phyloP scores from a whole-genome alignment of 2,329 filamentous ascomycete species.

The Aureobasidium lini region DNA sequence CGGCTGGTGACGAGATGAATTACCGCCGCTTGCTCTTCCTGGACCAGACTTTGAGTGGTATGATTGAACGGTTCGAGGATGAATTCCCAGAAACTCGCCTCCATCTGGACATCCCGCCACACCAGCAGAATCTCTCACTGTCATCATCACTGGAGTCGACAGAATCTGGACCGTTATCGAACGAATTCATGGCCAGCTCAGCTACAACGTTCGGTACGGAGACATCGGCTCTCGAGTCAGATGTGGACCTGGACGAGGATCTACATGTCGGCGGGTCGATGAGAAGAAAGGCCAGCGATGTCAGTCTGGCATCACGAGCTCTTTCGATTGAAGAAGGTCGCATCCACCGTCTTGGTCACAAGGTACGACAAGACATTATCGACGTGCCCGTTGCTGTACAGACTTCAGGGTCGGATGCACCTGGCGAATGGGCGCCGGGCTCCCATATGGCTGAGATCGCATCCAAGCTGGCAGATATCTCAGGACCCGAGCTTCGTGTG shows the following conservation, averaged over 20 bases:
- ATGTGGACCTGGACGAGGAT: slow-evolving; percentile 26
- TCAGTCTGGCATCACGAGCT: slow-evolving; percentile 58
- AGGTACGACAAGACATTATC: slow-evolving; percentile 57
- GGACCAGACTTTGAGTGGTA: slow-evolving; percentile 77
- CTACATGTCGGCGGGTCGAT: slow-evolving; percentile 29
- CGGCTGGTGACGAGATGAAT: slow-evolving; percentile 62
- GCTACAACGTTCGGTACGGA: slow-evolving; percentile 18
- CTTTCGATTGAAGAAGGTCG: slow-evolving; percentile 62
- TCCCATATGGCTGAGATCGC: slow-evolving; percentile 29
- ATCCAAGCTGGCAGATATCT: slow-evolving; percentile 45
- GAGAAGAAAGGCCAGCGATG: slow-evolving; percentile 55
- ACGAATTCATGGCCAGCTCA: slow-evolving; percentile 5
- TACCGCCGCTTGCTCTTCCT: slow-evolving; percentile 83
- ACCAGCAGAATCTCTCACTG: slow-evolving; percentile 2
- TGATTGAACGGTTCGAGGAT: slow-evolving; percentile 92
- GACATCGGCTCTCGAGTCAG: slow-evolving; percentile 18
- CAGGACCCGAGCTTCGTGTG: slow-evolving; percentile 54
- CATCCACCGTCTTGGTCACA: slow-evolving; percentile 61
- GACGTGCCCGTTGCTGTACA: slow-evolving; percentile 27
- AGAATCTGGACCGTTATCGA: slow-evolving; percentile 1
- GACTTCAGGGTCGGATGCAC: slow-evolving; percentile 26
- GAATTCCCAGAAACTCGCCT: slow-evolving; percentile 86
- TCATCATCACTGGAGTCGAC: slow-evolving; percentile 15
- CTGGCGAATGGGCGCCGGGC: slow-evolving; percentile 9
- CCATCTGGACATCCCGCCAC: slow-evolving; percentile 18